Percentiles rank a stretch among this genome's conserved stretches.
Evolutionary conservation across 2,329 filamentous ascomycete genomes (phyloP).

Genomic region (Fusarium coffeatum): DNA sequence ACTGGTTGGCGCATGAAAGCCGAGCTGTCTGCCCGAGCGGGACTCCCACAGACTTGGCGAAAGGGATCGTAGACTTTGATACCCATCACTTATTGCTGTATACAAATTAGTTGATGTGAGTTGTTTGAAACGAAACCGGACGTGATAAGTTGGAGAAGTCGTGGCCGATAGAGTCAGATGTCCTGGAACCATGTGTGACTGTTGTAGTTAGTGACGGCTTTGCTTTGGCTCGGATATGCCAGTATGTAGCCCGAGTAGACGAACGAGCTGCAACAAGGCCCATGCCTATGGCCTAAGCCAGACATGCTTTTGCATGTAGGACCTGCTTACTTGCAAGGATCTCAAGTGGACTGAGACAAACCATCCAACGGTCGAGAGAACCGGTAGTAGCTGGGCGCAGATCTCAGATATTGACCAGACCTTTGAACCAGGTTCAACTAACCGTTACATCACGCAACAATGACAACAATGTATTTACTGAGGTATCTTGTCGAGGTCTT

Average conservation of each 20-base stretch:
- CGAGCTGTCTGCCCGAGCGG: constrained; percentile 25
- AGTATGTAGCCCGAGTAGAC: neutral
- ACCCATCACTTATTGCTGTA: constrained; percentile 31
- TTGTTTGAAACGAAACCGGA: constrained; percentile 30
- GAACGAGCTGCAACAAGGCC: neutral
- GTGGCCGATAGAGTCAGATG: neutral
- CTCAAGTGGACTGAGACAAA: constrained; percentile 8
- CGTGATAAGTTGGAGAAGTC: constrained; percentile 1
- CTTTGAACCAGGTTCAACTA: neutral
- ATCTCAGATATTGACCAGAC: neutral
- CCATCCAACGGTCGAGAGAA: neutral
- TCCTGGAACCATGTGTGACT: neutral
- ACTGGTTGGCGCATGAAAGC: constrained; percentile 38
- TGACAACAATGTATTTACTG: neutral
- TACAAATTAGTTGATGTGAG: constrained; percentile 10
- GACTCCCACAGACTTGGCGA: constrained; percentile 33
- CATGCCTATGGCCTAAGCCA: neutral
- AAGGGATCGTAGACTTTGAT: constrained; percentile 37
- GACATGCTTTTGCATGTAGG: neutral
- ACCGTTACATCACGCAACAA: neutral
- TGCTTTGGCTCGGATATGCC: neutral
- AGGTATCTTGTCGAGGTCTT: constrained; percentile 5
- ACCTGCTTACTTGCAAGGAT: constrained; percentile 13
- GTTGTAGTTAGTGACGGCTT: neutral
- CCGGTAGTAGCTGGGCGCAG: neutral